phyloP scores from a whole-genome alignment of 768 basidiomycete species.

The Lactarius quietus region DNA sequence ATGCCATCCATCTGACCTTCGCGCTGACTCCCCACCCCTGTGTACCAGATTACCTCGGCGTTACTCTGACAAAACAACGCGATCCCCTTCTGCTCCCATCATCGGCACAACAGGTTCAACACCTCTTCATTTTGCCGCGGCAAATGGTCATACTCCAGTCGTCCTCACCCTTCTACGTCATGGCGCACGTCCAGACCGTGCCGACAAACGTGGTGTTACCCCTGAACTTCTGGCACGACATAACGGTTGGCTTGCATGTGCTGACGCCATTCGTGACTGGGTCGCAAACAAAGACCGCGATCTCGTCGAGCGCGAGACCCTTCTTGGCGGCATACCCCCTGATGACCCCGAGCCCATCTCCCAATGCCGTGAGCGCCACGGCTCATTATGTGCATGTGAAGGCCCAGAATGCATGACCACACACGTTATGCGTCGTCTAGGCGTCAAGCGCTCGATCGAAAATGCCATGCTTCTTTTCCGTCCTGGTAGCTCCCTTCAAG shows the following conservation, averaged over 20 bases:
- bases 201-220: slow-evolving; percentile 91
- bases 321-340: slow-evolving; percentile 23
- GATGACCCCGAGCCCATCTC: slow-evolving; percentile 34
- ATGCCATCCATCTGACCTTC: background rate
- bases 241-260: slow-evolving; percentile 77
- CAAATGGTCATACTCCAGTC: slow-evolving; percentile 83
- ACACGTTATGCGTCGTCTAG: slow-evolving; percentile 39
- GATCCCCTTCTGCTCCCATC: slow-evolving; percentile 64
- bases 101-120: slow-evolving; percentile 87
- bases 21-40: background rate
- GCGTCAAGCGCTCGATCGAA: slow-evolving; percentile 78
- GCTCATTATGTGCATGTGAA: slow-evolving; percentile 19
- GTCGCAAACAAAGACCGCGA: slow-evolving; percentile 58
- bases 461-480: slow-evolving; percentile 40
- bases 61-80: slow-evolving; percentile 65
- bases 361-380: slow-evolving; percentile 33
- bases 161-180: slow-evolving; percentile 76
- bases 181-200: slow-evolving; percentile 75
- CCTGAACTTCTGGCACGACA: slow-evolving; percentile 80
- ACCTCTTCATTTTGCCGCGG: slow-evolving; percentile 94
- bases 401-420: slow-evolving; percentile 13
- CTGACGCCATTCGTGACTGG: slow-evolving; percentile 68
- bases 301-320: slow-evolving; percentile 46
- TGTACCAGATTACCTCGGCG: slow-evolving; percentile 60
- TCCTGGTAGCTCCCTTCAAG: slow-evolving; percentile 14